Evolutionary conservation across 2,329 filamentous ascomycete species (phyloP).

Genomic region (Metarhizium robertsii): DNA sequence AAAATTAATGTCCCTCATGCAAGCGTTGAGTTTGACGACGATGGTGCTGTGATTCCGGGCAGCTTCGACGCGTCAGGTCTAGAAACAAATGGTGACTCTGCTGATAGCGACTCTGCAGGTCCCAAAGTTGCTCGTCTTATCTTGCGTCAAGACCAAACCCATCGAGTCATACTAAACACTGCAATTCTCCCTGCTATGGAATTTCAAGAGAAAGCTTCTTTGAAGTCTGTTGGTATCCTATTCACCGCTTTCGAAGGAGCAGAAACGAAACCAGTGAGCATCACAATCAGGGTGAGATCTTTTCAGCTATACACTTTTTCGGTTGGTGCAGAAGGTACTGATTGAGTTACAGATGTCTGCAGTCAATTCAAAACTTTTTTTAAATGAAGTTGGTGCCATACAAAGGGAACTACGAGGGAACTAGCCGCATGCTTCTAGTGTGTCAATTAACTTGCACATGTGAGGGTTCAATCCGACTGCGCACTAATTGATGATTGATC

Average conservation of each 20-base stretch:
- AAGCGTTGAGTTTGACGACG: slow-evolving; percentile 46
- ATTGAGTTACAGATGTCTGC: slow-evolving; percentile 38
- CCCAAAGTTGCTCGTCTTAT: slow-evolving; percentile 61
- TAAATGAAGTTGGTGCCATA: slow-evolving; percentile 38
- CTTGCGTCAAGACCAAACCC: slow-evolving; percentile 84
- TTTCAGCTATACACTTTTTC: background rate
- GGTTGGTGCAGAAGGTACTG: background rate
- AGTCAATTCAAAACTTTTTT: slow-evolving; percentile 42
- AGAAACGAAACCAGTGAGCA: slow-evolving; percentile 44
- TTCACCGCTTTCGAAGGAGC: slow-evolving; percentile 54
- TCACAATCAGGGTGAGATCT: slow-evolving; percentile 49
- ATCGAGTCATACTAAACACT: slow-evolving; percentile 80
- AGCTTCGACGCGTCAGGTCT: slow-evolving; percentile 47
- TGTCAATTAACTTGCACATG: background rate
- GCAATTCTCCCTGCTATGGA: slow-evolving; percentile 69
- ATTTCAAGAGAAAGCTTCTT: slow-evolving; percentile 66
- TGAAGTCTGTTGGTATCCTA: slow-evolving; percentile 60
- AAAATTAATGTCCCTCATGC: slow-evolving; percentile 68
- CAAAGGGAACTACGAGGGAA: slow-evolving; percentile 39
- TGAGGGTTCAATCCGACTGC: background rate
- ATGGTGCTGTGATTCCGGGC: slow-evolving; percentile 36
- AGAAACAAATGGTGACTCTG: slow-evolving; percentile 33
- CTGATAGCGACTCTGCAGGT: slow-evolving; percentile 14
- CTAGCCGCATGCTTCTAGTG: slow-evolving; percentile 11
- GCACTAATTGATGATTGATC: background rate